Evolutionary conservation across 2,329 filamentous ascomycete genomes (phyloP), one percentile per base, ranked within the genome.

Genomic region (Ceratocystiopsis sp.): DNA sequence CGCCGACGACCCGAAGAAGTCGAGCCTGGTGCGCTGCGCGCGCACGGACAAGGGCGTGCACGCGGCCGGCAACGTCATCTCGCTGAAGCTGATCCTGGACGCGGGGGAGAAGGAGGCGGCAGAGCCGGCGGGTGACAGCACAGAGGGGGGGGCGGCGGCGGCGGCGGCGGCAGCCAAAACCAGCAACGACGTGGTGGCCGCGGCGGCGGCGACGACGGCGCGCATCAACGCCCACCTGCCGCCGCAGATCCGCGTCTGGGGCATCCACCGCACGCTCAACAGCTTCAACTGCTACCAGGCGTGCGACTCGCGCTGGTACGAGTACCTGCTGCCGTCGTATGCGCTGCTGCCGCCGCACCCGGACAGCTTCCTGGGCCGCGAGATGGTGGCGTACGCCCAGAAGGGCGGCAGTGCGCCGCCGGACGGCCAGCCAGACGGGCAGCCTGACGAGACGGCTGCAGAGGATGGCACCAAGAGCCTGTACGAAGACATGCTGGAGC

Each of bases 21-120:
- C 86, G 2, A 87, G 85, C 42, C 73, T 98, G 39, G 84, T 94
- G 43, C 80, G 91, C 50, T 98, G 91, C 60, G 91, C 91, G 4
- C 74, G 91, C 49, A 98, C 91, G 0, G 91, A 98, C 64, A 98
- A 96, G 67, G 91, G 91, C 43, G 89, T 96, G 2, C 89, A 96
- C 59, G 89, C 89, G 1, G 89, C 89, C 1, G 91, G 89, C 42
- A 96, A 96, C 56, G 80, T 96, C 55, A 84, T 96, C 48, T 94
- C 85, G 32, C 61, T 96, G 54, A 98, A 98, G 65, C 69, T 98
- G 52, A 96, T 98, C 53, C 80, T 95, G 40, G 89, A 96, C 61
- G 89, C 4, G 21, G 4, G 4, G 21, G 8, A 21, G 21, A 8
- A 4, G 21, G 21, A 21, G 21, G 21, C 4, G 21, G 21, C 21